A percentile compares a stretch with the other conserved stretches of the same genome.
phyloP scores from a whole-genome alignment of 148 eudicot genomes.

The Selenicereus undatus region DNA sequence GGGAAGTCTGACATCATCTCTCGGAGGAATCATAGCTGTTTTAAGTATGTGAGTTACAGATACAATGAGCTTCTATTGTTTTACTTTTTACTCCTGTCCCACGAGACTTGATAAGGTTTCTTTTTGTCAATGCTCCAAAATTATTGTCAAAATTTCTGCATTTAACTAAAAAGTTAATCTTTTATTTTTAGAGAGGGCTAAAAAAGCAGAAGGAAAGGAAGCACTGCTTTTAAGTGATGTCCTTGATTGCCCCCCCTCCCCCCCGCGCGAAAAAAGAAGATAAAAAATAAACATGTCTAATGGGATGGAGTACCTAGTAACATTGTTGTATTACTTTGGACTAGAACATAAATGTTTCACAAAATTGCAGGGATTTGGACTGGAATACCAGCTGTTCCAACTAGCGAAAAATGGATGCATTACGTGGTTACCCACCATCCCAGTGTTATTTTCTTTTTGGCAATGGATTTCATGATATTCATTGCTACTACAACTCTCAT shows the following conservation, averaged over 20 bases:
- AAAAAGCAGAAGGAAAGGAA: neutral
- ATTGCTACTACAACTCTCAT: conserved; percentile 51
- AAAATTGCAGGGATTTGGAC: conserved; percentile 66
- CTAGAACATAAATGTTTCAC: neutral
- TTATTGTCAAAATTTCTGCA: neutral
- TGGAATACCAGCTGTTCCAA: conserved; percentile 38
- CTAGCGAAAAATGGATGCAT: conserved; percentile 59
- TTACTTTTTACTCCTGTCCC: neutral
- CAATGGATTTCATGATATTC: conserved; percentile 57
- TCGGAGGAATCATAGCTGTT: conserved; percentile 51
- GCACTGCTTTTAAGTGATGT: neutral
- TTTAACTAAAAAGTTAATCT: neutral
- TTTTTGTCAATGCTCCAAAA: neutral
- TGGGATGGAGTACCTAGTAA: neutral
- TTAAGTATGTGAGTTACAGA: conserved; percentile 56
- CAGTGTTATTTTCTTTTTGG: conserved; percentile 53
- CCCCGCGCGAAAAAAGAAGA: too few relatives aligned
- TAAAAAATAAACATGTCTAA: neutral
- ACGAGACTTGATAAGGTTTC: neutral
- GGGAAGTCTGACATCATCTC: conserved; percentile 51
- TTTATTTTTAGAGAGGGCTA: neutral
- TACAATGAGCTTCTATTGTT: conserved; percentile 3
- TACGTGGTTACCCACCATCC: conserved; percentile 51
- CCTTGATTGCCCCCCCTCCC: neutral
- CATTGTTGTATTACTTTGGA: conserved; percentile 2